Percentiles rank a stretch among this genome's conserved stretches.
Evolutionary conservation across 1,139 yeast genomes (phyloP).

Genomic region (Hyphopichia pseudoburtonii): DNA sequence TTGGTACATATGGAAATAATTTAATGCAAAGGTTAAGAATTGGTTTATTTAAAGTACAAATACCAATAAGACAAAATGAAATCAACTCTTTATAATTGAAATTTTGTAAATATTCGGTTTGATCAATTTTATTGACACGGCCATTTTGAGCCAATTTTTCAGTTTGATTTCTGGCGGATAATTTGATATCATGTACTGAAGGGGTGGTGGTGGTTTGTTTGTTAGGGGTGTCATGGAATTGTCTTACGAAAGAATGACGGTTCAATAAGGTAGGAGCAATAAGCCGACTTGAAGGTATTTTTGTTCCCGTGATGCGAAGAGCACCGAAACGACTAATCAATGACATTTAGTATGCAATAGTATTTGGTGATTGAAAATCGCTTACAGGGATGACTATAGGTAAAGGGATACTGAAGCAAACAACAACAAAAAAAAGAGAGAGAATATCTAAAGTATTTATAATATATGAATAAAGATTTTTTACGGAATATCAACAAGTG

Average conservation of each 20-base stretch:
- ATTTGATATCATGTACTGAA: slow-evolving; percentile 5
- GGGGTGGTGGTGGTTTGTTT: slow-evolving; percentile 13
- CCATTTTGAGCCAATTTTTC: neutral
- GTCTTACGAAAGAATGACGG: neutral
- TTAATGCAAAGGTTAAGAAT: slow-evolving; percentile 60
- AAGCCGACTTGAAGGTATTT: no score
- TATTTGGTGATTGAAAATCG: neutral
- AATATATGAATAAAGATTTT: no score
- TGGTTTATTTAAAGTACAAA: slow-evolving; percentile 64
- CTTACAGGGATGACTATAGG: no score
- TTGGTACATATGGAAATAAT: slow-evolving; percentile 75
- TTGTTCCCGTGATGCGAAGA: neutral
- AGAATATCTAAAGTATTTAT: no score
- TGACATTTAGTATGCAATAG: neutral
- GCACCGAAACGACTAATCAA: neutral
- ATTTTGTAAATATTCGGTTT: slow-evolving; percentile 32
- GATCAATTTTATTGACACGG: neutral
- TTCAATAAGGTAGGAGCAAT: no score
- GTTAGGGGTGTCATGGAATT: slow-evolving; percentile 19
- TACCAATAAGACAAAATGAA: slow-evolving; percentile 65
- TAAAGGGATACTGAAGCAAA: no score
- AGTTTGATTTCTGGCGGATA: slow-evolving; percentile 4
- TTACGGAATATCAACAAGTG: no score
- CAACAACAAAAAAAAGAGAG: no score
- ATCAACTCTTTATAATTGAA: slow-evolving; percentile 46